phyloP scores from a whole-genome alignment of 441 rosid genomes.

The Erodium trifolium region DNA sequence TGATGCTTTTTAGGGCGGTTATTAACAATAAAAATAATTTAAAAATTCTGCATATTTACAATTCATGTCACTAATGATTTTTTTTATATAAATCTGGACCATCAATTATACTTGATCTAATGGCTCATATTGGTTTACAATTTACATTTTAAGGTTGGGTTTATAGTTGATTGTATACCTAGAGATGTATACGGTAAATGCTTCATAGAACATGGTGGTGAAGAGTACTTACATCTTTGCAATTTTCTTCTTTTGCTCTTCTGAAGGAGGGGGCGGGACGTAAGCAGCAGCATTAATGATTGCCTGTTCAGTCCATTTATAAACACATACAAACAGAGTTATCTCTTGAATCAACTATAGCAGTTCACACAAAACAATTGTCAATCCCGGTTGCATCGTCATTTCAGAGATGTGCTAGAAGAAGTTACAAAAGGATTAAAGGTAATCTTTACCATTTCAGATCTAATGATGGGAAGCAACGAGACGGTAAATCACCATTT shows the following conservation, averaged over 20 bases:
- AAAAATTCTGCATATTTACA: too few relatives aligned
- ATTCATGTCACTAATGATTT: too few relatives aligned
- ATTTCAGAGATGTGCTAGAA: background rate
- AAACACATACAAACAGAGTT: background rate
- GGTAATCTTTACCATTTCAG: conserved; percentile 5
- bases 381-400: background rate
- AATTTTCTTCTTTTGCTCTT: conserved; percentile 92
- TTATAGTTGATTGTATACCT: too few relatives aligned
- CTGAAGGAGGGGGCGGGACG: conserved; percentile 95
- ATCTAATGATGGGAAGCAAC: background rate
- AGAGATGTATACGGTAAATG: background rate
- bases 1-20: too few relatives aligned
- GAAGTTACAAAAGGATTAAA: background rate
- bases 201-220: background rate
- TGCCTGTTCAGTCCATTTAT: conserved; percentile 37
- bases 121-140: too few relatives aligned
- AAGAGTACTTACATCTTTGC: conserved; percentile 51
- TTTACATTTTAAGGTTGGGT: too few relatives aligned
- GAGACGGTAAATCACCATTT: conserved; percentile 1
- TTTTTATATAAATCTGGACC: too few relatives aligned
- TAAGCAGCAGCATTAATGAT: conserved; percentile 82
- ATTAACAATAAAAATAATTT: too few relatives aligned
- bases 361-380: background rate
- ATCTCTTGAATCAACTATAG: background rate
- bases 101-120: too few relatives aligned